Conservation (phyloP, 83 land plant species). For the Thuja plicata region DNA sequence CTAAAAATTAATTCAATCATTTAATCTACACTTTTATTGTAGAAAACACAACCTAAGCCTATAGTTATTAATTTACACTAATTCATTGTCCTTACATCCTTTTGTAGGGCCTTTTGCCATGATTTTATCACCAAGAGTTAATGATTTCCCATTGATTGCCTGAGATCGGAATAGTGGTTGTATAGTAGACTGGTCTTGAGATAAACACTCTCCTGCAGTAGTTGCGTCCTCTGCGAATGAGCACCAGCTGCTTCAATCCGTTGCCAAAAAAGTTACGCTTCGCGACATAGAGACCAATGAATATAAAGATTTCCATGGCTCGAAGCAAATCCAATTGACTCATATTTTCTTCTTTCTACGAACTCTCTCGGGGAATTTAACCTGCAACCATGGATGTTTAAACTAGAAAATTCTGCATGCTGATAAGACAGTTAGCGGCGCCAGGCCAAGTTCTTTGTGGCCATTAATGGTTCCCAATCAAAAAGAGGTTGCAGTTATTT, state of each 20-base stretch:
- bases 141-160: constrained; percentile 29
- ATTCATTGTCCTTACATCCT: no score
- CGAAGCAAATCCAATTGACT: no score
- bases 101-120: no score
- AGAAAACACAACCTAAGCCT: no score
- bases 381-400: neutral
- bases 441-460: neutral
- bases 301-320: neutral
- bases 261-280: neutral
- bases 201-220: neutral
- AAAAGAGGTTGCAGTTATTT: neutral
- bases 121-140: no score
- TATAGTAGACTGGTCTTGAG: neutral
- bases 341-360: no score
- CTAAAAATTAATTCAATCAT: no score
- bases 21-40: no score
- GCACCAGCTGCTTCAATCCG: no score
- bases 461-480: neutral
- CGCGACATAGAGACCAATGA: neutral
- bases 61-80: no score
- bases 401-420: neutral
- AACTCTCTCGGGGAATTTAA: neutral
- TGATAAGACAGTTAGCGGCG: neutral
- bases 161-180: constrained; percentile 32
- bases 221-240: constrained; percentile 5